Base-by-base conservation (phyloP, 1,139 yeast genomes). In the Saccharomycopsis hybrid region DNA sequence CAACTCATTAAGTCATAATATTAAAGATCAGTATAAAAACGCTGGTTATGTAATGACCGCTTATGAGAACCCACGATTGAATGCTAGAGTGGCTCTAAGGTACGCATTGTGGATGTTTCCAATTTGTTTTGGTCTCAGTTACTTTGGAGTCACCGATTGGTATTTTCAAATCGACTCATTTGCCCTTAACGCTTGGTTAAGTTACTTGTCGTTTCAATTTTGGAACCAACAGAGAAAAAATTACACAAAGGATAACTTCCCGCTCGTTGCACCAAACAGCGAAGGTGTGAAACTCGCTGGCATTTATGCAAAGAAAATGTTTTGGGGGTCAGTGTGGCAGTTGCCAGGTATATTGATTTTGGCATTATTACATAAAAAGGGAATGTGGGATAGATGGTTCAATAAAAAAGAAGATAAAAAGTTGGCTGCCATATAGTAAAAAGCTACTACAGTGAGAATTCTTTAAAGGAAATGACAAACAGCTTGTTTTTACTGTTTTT, bases 1-100 rank as follows among this genome's bases (percentile, higher is more conserved):
- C 71, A 92, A 92, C 69, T 80, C 97, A 0, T 74, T 92, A 47
- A 84, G 95, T 50, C 96, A 92, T 67, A 84, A 84, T 58, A 82
- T 92, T 52, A 84, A 92, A 47, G 82, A 80, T 50, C 97, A 92
- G 63, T 92, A 92, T 62, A 82, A 85, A 60, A 74, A 76, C 48
- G 98, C 98, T 0, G 98, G 98, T 0, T 92, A 92, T 65, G 89
- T 88, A 13, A 92, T 92, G 99, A 77, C 97, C 0, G 95, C 96
- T 0, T 90, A 89, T 68, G 92, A 84, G 54, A 87, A 92, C 61
- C 98, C 99, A 2, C 78, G 78, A 52, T 70, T 92, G 47, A 94
- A 94, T 64, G 97, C 97, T 0, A 74, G 98, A 48, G 98, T 94
- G 1, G 90, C 97, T 0, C 73, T 92, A 49, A 72, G 98, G 44